Evolutionary conservation across 345 rosid species (phyloP), one percentile per base, ranked within the genome.

Genomic region (Salix caprea): DNA sequence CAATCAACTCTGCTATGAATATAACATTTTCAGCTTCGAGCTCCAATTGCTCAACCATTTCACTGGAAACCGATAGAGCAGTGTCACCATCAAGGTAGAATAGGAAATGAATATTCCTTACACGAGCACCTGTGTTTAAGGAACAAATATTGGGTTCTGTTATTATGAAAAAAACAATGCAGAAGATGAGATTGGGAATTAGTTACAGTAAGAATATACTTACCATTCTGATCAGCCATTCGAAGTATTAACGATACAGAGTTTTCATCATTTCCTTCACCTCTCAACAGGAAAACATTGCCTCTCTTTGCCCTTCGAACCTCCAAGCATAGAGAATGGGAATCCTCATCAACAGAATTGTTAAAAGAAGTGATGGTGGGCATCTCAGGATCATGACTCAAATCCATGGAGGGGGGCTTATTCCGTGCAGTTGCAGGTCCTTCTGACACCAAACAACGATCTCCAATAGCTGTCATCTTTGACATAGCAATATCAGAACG

Each of bases 401-500:
- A 24, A 36, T 74, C 76, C 66, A 74, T 69, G 60, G 90, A 79
- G 28, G 85, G 70, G 21, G 86, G 82, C 73, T 72, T 83, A 72
- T 80, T 89, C 70, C 67, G 65, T 65, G 78, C 65, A 81, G 74
- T 75, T 6, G 28, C 50, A n/a, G 79, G 79, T 58, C 79, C 79
- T 76, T 76, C 79, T 18, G 79, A 79, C 94, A 92, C 86, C 78
- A 92, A 83, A 74, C 97, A 92, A 69, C 74, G 79, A 68, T 69
- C 79, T 69, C 79, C 79, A 42, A 76, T 54, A 8, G 90, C 91
- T 58, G 92, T 88, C 65, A 82, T 85, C 76, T 86, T 90, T 14
- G 96, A 91, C 86, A 89, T 78, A 28, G 89, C 90, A 69, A 88
- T 85, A 68, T 88, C 93, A 4, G 93, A 91, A 79, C 88, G 93